Evolutionary conservation across 345 rosid species (phyloP), one percentile per base, ranked within the genome.

Genomic region (Acer saccharum): DNA sequence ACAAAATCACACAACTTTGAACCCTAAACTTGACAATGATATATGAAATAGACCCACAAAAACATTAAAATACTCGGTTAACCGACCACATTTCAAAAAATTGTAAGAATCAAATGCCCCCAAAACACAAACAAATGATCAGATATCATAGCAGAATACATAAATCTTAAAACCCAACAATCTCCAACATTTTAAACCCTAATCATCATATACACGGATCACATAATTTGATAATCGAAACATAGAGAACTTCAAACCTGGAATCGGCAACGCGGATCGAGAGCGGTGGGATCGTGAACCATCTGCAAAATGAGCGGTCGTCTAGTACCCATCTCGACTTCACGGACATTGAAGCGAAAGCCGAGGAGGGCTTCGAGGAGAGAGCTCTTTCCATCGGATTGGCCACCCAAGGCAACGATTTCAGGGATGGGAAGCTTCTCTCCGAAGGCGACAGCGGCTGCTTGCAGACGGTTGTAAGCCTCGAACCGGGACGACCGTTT

Each of bases 311-410:
- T 91, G 76, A 96, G 89, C 1, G 99, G 99, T 1, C 98, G 83
- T 18, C 98, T 97, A 27, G 98, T 96, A 4, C 98, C 99, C 98
- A 96, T 96, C 79, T 96, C 98, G 12, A 96, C 99, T 69, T 96
- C 99, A 6, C 98, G 93, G 35, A 96, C 95, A 80, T 96, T 96
- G 75, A 96, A 96, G 18, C 98, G 94, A 69, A 96, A 96, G 7
- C 98, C 98, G 21, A 96, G 84, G 12, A 96, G 91, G 1, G 99
- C 99, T 80, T 94, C 99, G 6, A 96, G 93, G 9, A 96, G 97
- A 60, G 99, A 92, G 78, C 99, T 96, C 82, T 96, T 96, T 0
- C 98, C 99, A 13, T 94, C 99, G 0, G 99, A 96, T 78, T 96
- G 99, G 2, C 99, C 98, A 8, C 99, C 99, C 10, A 96, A 80